Conservation (phyloP, 768 basidiomycete species). For the Podaxis mareebaensis region DNA sequence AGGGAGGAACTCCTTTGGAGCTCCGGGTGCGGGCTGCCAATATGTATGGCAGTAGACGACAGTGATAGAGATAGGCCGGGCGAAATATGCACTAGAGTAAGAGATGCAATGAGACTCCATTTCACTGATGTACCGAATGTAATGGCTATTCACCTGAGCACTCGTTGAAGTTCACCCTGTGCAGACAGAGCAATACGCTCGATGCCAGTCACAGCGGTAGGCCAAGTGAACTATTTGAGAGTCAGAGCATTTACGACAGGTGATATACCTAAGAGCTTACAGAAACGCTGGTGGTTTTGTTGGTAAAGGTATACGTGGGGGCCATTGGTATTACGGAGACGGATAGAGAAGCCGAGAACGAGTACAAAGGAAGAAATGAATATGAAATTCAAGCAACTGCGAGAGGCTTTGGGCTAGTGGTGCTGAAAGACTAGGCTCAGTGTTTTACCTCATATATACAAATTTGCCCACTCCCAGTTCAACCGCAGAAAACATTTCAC, state of each 20-base stretch:
- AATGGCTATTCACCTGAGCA: slow-evolving; percentile 50
- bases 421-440: not conserved
- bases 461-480: not conserved
- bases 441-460: not conserved
- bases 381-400: not conserved
- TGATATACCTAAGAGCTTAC: not conserved
- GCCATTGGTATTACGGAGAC: slow-evolving; percentile 21
- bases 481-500: not conserved
- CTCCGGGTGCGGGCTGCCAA: slow-evolving; percentile 28
- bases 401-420: not conserved
- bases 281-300: slow-evolving; percentile 43
- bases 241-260: not conserved
- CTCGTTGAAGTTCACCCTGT: slow-evolving; percentile 68
- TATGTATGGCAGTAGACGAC: slow-evolving; percentile 54
- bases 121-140: not conserved
- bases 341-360: not conserved
- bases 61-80: slow-evolving; percentile 59
- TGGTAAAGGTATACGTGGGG: slow-evolving; percentile 42
- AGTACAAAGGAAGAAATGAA: not conserved
- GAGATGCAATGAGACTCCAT: not conserved
- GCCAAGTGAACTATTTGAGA: slow-evolving; percentile 49
- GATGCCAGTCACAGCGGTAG: slow-evolving; percentile 52
- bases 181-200: slow-evolving; percentile 71
- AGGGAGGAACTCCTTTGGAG: slow-evolving; percentile 29
- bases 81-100: slow-evolving; percentile 59